These are phyloP conservation scores for Globisporangium megalacanthum DNA, from an alignment of 352 stramenopile genomes.

Conservation along the genomic window DNA sequence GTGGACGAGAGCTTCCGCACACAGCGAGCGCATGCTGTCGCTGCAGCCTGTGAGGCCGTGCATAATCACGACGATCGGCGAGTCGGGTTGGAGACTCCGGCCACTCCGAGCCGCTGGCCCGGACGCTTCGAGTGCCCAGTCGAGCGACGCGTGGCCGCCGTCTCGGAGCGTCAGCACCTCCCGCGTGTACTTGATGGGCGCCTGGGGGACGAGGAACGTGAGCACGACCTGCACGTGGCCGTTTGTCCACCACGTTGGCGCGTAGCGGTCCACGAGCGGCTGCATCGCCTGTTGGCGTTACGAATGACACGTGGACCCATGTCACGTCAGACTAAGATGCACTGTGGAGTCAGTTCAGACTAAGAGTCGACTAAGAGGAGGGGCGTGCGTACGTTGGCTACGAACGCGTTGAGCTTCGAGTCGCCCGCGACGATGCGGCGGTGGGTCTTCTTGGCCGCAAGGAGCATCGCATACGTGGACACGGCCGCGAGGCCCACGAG, in stretches of 20 bases:
- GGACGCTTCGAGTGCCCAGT: slow-evolving; percentile 52
- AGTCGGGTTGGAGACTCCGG: slow-evolving; percentile 12
- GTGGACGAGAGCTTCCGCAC: slow-evolving; percentile 43
- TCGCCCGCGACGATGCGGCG: slow-evolving; percentile 58
- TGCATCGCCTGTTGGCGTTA: slow-evolving; percentile 28
- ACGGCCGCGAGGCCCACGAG: slow-evolving; percentile 11
- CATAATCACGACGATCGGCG: slow-evolving; percentile 59
- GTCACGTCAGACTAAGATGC: too few species aligned
- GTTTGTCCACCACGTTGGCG: slow-evolving; percentile 75
- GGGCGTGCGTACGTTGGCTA: slow-evolving; percentile 23
- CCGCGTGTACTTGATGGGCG: slow-evolving; percentile 44
- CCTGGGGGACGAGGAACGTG: slow-evolving; percentile 64
- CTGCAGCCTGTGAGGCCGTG: slow-evolving; percentile 69
- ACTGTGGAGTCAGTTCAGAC: background rate
- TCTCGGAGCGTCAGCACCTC: slow-evolving; percentile 54
- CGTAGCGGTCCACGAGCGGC: slow-evolving; percentile 46
- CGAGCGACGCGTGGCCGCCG: slow-evolving; percentile 57
- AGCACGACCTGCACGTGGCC: slow-evolving; percentile 65
- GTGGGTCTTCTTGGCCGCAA: slow-evolving; percentile 17
- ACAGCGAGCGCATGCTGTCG: slow-evolving; percentile 52
- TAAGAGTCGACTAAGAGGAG: background rate
- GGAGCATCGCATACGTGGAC: slow-evolving; percentile 19
- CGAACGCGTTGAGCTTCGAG: slow-evolving; percentile 64
- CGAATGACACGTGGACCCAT: too few species aligned
- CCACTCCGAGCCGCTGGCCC: background rate